Conservation (phyloP, 2,329 filamentous ascomycete genomes). For the Aspergillus fumigatiaffinis region DNA sequence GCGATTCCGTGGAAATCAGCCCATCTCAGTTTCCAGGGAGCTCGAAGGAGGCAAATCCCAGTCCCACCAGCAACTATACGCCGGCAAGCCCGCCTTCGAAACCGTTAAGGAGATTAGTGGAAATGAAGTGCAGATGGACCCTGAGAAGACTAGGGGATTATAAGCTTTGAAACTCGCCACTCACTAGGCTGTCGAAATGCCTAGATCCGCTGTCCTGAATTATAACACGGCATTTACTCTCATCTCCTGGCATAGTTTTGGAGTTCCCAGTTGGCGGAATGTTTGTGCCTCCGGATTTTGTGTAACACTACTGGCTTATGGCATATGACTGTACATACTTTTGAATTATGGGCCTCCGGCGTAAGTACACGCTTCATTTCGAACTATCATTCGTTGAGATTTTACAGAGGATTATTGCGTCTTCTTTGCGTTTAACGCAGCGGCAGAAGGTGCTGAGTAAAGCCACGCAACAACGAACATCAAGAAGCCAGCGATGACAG, state of each 20-base stretch:
- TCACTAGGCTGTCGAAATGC: not conserved
- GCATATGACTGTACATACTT: constrained; percentile 9
- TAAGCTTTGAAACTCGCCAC: constrained; percentile 15
- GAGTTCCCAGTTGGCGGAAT: constrained; percentile 11
- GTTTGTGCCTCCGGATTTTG: constrained; percentile 1
- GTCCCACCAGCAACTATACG: constrained; percentile 68
- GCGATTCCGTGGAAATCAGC: constrained; percentile 90
- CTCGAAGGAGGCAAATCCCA: constrained; percentile 49
- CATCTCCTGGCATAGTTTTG: constrained; percentile 14
- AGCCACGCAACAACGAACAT: constrained; percentile 85
- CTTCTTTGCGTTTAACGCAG: constrained; percentile 44
- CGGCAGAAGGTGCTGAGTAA: constrained; percentile 58
- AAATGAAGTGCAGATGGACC: constrained; percentile 55
- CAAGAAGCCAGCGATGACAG: constrained; percentile 79
- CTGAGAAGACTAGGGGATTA: constrained; percentile 46
- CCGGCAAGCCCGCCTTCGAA: constrained; percentile 68
- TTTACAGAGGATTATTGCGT: constrained; percentile 37
- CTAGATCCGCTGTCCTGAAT: not conserved
- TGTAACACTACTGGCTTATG: not conserved
- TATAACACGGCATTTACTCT: not conserved
- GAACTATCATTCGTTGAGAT: constrained; percentile 16
- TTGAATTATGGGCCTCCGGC: not conserved
- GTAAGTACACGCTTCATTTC: constrained; percentile 18
- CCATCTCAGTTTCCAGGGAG: constrained; percentile 66
- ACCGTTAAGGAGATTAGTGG: constrained; percentile 63